Evolutionary conservation across 2,329 filamentous ascomycete species (phyloP).

Genomic region (Colletotrichum neosansevieriae): DNA sequence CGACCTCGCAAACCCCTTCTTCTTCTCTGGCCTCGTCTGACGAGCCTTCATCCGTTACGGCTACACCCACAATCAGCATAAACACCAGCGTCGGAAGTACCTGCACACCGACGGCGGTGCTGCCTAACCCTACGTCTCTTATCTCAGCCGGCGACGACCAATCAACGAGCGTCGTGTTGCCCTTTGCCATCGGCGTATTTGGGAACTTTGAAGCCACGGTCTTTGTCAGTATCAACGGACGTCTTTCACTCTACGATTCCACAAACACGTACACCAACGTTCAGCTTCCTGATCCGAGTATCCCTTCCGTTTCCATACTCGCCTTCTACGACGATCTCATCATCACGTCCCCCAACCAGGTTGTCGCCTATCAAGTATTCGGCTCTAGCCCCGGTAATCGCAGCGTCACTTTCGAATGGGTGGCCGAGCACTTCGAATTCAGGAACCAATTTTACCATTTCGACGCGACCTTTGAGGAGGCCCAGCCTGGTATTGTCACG

Average conservation of each 20-base stretch:
- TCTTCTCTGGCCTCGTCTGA: not conserved
- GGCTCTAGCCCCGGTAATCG: not conserved
- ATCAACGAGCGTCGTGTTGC: not conserved
- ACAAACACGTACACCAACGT: not conserved
- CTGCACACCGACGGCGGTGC: not conserved
- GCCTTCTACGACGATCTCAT: not conserved
- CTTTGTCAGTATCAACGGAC: constrained; percentile 10
- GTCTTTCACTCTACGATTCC: not conserved
- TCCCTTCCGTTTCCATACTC: not conserved
- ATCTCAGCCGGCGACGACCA: not conserved
- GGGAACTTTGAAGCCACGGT: not conserved
- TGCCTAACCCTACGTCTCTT: not conserved
- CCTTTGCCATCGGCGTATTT: constrained; percentile 1
- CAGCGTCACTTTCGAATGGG: constrained; percentile 13
- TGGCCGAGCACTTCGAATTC: not conserved
- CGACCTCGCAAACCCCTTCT: not conserved
- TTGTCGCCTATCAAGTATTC: not conserved
- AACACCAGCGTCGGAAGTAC: not conserved
- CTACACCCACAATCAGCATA: not conserved
- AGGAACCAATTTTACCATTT: constrained; percentile 1
- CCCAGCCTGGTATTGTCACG: not conserved
- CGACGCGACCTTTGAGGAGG: constrained; percentile 9
- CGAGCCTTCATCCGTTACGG: not conserved
- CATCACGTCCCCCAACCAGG: not conserved
- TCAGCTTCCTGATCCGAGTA: not conserved